Evolutionary conservation across 352 stramenopile species (phyloP), one percentile per base, ranked within the genome.

Genomic region (Pythium grandisporangium): DNA sequence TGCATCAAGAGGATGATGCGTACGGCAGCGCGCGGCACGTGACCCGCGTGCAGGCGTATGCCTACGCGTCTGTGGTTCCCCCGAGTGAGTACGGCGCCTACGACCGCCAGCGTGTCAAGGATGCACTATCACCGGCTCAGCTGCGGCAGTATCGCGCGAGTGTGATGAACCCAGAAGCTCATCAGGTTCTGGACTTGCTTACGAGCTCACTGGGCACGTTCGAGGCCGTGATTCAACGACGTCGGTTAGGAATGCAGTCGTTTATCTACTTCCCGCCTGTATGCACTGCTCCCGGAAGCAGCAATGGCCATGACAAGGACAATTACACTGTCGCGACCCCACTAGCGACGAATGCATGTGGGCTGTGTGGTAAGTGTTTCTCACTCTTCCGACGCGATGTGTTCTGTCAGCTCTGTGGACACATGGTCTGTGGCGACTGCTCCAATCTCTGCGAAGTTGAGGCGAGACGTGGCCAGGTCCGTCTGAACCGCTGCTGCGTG

Each of bases 21-120:
- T 32, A 32, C 27, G 59, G 56, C 17, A 73, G 59, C 36, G 58
- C 35, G n/a, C 36, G 27, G n/a, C 60, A 70, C 21, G 61, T 39
- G 5, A 81, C 68, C 5, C 45, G 63, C 17, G 56, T 81, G 8
- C 51, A 71, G n/a, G 65, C 61, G 4, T 60, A 76, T 36, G 65
- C 54, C 7, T 81, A 81, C 42, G 65, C 65, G 5, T 32, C 27
- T 0, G 8, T 32, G 14, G 27, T 32, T 14, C 27, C 27, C 10
- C 1, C 27, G 27, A 32, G 8, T 8, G 8, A 32, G 27, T 32
- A 32, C 14, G 27, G 14, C 10, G 14, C 10, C 10, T 32, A 8
- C 14, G 8, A 32, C 8, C 27, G 1, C 27, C 10, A 32, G 27
- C 27, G 27, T 14, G 27, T 32, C 8, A 14, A 8, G 27, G 8